Conservation (phyloP, 441 rosid genomes). For the Eutrema salsugineum region DNA sequence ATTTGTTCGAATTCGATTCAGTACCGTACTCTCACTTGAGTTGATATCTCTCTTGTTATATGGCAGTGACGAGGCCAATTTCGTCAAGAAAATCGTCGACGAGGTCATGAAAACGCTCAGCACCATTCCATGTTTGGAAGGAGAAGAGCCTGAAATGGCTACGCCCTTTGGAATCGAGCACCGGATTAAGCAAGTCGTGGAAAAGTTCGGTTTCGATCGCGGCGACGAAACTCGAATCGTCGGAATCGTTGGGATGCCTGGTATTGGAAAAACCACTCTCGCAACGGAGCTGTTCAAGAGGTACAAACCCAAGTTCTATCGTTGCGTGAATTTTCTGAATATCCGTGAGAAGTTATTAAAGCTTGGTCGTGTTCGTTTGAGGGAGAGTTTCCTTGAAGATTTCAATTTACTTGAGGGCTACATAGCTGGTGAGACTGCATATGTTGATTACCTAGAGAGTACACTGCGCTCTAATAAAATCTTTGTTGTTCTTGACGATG, state of each 20-base stretch:
- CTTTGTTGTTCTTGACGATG: conserved; percentile 20
- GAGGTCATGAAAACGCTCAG: background rate
- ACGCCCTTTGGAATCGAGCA: conserved; percentile 7
- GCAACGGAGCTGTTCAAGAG: background rate
- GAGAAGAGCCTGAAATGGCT: background rate
- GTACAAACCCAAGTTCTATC: background rate
- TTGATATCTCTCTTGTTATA: no score
- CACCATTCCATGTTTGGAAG: background rate
- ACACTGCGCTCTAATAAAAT: background rate
- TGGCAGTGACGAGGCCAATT: no score
- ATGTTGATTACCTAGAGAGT: background rate
- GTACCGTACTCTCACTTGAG: no score
- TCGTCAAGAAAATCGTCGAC: background rate
- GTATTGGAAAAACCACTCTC: conserved; percentile 21
- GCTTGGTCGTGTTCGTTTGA: background rate
- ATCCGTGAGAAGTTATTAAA: background rate
- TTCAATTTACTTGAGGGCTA: background rate
- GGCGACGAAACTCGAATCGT: background rate
- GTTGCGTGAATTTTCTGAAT: background rate
- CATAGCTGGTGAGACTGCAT: background rate
- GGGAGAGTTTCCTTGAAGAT: background rate
- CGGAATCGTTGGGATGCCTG: conserved; percentile 23
- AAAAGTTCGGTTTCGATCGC: background rate
- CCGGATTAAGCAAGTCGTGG: conserved; percentile 1
- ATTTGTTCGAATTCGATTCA: no score